Conservation (phyloP, 1,284 basidiomycete species). For the Malassezia dermatis region DNA sequence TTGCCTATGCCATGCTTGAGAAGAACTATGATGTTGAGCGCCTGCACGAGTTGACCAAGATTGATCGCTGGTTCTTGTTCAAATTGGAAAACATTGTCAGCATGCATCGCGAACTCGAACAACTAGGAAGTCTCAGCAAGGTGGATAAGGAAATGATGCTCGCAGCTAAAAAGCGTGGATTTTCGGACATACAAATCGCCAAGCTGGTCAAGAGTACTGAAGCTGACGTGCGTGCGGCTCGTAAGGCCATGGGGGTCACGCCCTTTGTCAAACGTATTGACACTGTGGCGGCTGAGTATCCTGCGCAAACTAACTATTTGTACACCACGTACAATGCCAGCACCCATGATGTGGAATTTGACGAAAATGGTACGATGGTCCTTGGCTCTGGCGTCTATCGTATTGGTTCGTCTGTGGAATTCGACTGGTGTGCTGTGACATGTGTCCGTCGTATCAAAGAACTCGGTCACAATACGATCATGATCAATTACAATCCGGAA, state of each 20-base stretch:
- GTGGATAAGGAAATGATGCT: constrained; percentile 51
- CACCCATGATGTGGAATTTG: constrained; percentile 87
- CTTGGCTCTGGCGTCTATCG: constrained; percentile 98
- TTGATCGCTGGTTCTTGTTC: constrained; percentile 94
- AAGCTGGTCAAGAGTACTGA: constrained; percentile 60
- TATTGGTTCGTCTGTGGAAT: constrained; percentile 96
- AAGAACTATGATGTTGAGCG: constrained; percentile 80
- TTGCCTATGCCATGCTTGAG: constrained; percentile 94
- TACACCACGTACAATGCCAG: constrained; percentile 99
- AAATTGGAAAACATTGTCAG: constrained; percentile 92
- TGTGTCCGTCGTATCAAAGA: constrained; percentile 82
- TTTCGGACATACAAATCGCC: constrained; percentile 86
- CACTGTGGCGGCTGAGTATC: constrained; percentile 96
- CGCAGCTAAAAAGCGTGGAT: constrained; percentile 53
- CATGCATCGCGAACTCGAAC: constrained; percentile 39
- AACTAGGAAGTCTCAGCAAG: constrained; percentile 54
- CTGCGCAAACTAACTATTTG: constrained; percentile 97
- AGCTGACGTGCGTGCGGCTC: constrained; percentile 66
- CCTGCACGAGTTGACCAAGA: constrained; percentile 88
- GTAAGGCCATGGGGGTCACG: constrained; percentile 76
- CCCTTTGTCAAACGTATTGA: constrained; percentile 99
- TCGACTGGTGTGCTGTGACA: constrained; percentile 99
- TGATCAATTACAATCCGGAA: constrained; percentile 99
- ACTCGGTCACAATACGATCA: constrained; percentile 88
- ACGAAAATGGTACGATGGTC: constrained; percentile 96